Evolutionary conservation across 1,139 yeast species (phyloP), one percentile per base, ranked within the genome.

Genomic region (Chernovozyma aurita): DNA sequence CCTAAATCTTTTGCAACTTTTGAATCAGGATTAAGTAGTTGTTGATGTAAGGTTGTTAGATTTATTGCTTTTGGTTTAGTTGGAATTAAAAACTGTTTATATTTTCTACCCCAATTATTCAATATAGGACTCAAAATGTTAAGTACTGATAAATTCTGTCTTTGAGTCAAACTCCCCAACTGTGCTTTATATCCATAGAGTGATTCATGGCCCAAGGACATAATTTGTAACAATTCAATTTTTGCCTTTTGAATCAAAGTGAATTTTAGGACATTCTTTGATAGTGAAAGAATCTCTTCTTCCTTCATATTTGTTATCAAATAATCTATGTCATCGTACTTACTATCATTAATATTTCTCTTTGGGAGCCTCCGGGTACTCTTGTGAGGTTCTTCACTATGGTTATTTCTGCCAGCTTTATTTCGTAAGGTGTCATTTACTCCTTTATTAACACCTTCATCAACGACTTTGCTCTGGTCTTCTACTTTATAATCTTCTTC

Each of bases 131-230:
- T 75, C 41, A 90, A 65, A 32, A 87, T 76, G 41, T 78, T 78
- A 45, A 90, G 64, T 11, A 87, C 73, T 1, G 90, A 78, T 33
- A 90, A 61, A 49, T 81, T 83, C 55, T 83, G 80, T 49, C 85
- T 62, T 58, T 81, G 83, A 22, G 75, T 69, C 24, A 74, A 51
- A 15, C 65, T 61, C 4, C 80, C 78, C 33, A 74, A 56, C 45
- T 73, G 79, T 1, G 82, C 78, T 46, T 76, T 75, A 41, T 72
- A 73, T 20, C 81, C 83, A 55, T 88, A 88, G 17, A 90, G 65
- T 1, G 92, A 79, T 50, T 87, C 95, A 55, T 86, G 88, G 24
- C 95, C 94, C 36, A 88, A 65, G 0, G 92, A 77, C 66, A 85
- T 78, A 42, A 88, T 84, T 53, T 85, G 86, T 30, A 87, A 60